phyloP scores from a whole-genome alignment of 2,329 filamentous ascomycete genomes.

The Chlorencoelia australis region DNA sequence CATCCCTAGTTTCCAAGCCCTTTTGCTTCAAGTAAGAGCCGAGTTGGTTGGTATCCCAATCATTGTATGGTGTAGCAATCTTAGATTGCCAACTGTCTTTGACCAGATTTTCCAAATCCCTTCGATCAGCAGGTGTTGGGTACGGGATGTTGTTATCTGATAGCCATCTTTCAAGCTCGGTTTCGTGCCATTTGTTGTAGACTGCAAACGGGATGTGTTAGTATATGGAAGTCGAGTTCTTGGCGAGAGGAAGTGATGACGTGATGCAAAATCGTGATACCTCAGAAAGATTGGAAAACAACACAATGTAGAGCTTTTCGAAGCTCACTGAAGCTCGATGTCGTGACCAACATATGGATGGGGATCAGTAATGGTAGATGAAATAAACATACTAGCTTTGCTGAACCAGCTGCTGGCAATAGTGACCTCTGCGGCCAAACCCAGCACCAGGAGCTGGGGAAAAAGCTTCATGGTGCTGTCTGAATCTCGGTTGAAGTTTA shows the following conservation, averaged over 20 bases:
- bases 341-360: not conserved
- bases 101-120: slow-evolving; percentile 86
- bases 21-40: slow-evolving; percentile 58
- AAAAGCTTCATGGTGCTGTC: slow-evolving; percentile 70
- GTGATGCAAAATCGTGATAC: not conserved
- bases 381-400: slow-evolving; percentile 59
- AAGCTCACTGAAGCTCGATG: slow-evolving; percentile 7
- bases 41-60: slow-evolving; percentile 64
- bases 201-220: slow-evolving; percentile 41
- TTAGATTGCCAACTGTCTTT: slow-evolving; percentile 80
- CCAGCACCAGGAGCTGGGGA: slow-evolving; percentile 57
- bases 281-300: not conserved
- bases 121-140: slow-evolving; percentile 81
- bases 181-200: slow-evolving; percentile 99
- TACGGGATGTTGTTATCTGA: slow-evolving; percentile 86
- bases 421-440: slow-evolving; percentile 60
- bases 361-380: not conserved
- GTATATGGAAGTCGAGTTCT: slow-evolving; percentile 1
- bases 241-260: slow-evolving; percentile 1
- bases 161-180: slow-evolving; percentile 93
- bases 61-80: slow-evolving; percentile 64
- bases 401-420: slow-evolving; percentile 75
- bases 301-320: not conserved
- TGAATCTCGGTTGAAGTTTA: no score
- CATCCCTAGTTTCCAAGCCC: slow-evolving; percentile 58